Conservation (phyloP, 2,329 filamentous ascomycete genomes). For the Helicocarpus griseus region DNA sequence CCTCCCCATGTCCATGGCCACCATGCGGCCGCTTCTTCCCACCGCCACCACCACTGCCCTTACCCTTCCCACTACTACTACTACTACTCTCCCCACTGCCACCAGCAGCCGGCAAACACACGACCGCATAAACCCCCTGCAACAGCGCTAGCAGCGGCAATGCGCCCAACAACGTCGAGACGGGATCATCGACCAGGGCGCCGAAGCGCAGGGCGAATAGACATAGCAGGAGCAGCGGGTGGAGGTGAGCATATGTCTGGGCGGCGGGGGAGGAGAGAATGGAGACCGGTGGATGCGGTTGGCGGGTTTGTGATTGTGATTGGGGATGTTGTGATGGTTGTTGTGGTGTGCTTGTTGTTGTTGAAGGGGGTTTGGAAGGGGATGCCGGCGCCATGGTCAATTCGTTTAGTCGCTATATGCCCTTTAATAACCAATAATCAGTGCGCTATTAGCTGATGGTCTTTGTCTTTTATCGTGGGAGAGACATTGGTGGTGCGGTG, state of each 20-base stretch:
- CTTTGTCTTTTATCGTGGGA: neutral
- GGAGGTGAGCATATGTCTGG: conserved; percentile 52
- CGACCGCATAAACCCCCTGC: conserved; percentile 51
- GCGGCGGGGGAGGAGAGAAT: conserved; percentile 41
- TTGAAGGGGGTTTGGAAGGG: conserved; percentile 2
- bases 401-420: too few species aligned
- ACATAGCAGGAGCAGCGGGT: conserved; percentile 58
- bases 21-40: conserved; percentile 7
- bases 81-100: neutral
- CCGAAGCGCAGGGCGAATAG: conserved; percentile 56
- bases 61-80: too few species aligned
- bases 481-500: neutral
- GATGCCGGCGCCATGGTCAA: conserved; percentile 8
- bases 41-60: conserved; percentile 8
- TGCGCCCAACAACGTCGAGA: conserved; percentile 50
- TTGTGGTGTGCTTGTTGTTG: conserved; percentile 6
- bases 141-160: conserved; percentile 54
- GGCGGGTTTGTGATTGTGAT: conserved; percentile 11
- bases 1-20: conserved; percentile 10
- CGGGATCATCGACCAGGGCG: conserved; percentile 60
- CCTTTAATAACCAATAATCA: too few species aligned
- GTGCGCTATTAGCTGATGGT: neutral
- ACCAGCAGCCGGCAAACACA: conserved; percentile 43
- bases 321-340: conserved; percentile 12
- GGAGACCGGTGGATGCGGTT: conserved; percentile 33